Evolutionary conservation across 495 filamentous ascomycete genomes (phyloP).

Genomic region (Astrocystis sublimbata): DNA sequence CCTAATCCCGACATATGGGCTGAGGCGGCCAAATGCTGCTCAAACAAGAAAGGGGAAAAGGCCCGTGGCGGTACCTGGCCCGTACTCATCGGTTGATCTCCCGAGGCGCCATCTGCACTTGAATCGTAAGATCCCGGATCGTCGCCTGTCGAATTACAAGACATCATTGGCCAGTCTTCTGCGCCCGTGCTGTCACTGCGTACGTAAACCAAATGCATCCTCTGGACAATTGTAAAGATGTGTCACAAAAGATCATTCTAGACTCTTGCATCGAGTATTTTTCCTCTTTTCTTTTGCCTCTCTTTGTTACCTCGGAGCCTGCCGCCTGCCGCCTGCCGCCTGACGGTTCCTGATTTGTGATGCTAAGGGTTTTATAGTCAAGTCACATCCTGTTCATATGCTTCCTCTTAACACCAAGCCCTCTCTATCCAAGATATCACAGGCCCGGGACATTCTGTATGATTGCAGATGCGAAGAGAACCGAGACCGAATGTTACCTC

Average conservation of each 20-base stretch:
- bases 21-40: neutral
- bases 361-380: no score
- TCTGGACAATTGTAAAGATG: no score
- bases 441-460: neutral
- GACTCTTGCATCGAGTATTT: no score
- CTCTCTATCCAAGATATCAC: neutral
- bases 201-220: no score
- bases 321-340: no score
- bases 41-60: neutral
- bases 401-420: neutral
- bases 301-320: no score
- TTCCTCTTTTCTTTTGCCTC: no score
- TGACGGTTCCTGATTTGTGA: no score
- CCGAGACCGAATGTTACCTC: neutral
- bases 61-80: neutral
- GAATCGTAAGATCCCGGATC: neutral
- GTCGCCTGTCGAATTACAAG: neutral
- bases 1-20: neutral
- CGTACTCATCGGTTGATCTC: neutral
- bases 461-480: neutral
- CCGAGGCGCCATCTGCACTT: neutral
- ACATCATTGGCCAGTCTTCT: slow-evolving; percentile 3
- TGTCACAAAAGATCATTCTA: no score
- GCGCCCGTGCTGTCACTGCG: neutral
- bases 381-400: no score